These are phyloP conservation scores for Colletotrichum ledebouriae DNA, from an alignment of 2,329 filamentous ascomycete species.

Conservation along the genomic window DNA sequence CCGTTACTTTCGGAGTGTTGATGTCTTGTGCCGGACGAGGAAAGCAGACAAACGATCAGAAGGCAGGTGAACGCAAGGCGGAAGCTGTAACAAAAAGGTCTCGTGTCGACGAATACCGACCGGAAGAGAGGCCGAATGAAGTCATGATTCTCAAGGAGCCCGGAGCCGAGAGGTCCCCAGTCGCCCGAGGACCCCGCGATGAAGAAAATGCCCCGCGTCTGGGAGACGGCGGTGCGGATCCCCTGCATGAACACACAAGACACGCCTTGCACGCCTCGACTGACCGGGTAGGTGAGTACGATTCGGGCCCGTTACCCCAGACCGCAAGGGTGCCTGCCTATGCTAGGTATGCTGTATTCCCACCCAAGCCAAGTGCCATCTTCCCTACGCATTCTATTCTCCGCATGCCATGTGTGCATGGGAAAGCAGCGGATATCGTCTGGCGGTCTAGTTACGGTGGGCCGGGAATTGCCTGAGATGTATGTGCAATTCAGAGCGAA, in stretches of 20 bases:
- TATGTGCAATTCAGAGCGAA: background rate
- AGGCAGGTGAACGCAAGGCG: background rate
- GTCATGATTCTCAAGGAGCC: constrained; percentile 9
- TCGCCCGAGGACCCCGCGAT: constrained; percentile 28
- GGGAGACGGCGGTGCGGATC: constrained; percentile 23
- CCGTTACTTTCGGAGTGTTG: background rate
- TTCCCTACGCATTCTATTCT: constrained; percentile 2
- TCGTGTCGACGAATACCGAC: background rate
- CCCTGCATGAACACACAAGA: constrained; percentile 2
- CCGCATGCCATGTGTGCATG: constrained; percentile 11
- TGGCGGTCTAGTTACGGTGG: constrained; percentile 5
- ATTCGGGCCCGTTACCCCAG: background rate
- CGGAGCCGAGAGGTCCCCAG: constrained; percentile 9
- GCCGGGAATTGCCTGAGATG: background rate
- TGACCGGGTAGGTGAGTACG: background rate
- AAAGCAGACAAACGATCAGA: background rate
- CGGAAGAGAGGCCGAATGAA: constrained; percentile 11
- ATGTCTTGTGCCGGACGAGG: background rate
- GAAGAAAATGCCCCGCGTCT: constrained; percentile 29
- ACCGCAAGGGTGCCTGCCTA: background rate
- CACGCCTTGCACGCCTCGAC: background rate
- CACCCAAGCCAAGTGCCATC: background rate
- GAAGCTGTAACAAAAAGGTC: background rate
- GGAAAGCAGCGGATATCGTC: constrained; percentile 4
- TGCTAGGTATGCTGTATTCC: background rate